Evolutionary conservation across 176 grass and related monocot genomes (phyloP), one percentile per base, ranked within the genome.

Genomic region (Cenchrus fungigraminus): DNA sequence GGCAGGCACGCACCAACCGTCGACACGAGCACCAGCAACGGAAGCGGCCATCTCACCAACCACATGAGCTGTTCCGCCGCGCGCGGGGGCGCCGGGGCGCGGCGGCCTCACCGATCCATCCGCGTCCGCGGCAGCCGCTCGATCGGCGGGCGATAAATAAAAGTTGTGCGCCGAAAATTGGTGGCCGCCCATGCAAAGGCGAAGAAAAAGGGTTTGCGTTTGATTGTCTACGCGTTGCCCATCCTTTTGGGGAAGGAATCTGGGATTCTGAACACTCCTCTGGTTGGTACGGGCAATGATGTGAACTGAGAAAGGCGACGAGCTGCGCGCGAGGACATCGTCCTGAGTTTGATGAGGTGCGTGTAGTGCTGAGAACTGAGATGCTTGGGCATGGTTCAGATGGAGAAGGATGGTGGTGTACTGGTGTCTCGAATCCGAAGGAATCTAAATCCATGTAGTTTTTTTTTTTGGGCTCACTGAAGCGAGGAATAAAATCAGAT

Each of bases 21-120:
- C 25, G 74, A 70, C 67, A 91, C 69, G 34, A 55, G 49, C 89
- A 87, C 81, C 85, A 87, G 85, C 81, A 91, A 71, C 20, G 76
- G 82, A 80, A 81, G 74, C 65, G 63, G 53, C 70, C 81, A 55
- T 71, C 71, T 81, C 61, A 81, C 85, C 89, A 83, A 91, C 81
- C 89, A 81, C 56, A 49, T 91, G 89, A 84, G 80, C 55, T 90
- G 85, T 91, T 72, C 75, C 31, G 6, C 50, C 29, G 6, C 20
- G 9, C 47, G 47, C 40, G 37, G 3, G 37, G 37, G 37, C 37
- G 37, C 37, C 37, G 37, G 37, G 37, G 37, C 37, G 3, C 37
- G 37, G 37, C 37, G 25, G 50, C 14, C 50, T 34, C 50, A 54
- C 12, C 40, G 65, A 57, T 58, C 7, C 34, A 22, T 68, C 50